These are phyloP conservation scores for Boletus coccyginus DNA, from an alignment of 768 basidiomycete species.

Conservation along the genomic window DNA sequence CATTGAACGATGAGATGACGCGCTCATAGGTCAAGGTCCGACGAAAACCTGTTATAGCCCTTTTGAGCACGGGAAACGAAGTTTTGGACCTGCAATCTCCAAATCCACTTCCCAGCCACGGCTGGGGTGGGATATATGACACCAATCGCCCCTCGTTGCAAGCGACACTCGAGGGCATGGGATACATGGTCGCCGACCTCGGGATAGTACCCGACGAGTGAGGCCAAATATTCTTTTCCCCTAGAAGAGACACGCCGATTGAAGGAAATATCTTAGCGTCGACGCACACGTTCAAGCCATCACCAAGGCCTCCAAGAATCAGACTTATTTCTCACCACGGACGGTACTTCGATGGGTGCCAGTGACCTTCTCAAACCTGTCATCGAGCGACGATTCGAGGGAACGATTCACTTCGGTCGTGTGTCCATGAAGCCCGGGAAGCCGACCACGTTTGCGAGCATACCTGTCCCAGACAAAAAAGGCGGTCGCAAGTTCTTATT, in stretches of 20 bases:
- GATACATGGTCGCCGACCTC: conserved; percentile 75
- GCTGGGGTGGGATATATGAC: conserved; percentile 78
- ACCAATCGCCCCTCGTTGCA: conserved; percentile 82
- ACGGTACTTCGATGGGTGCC: conserved; percentile 90
- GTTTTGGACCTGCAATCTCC: conserved; percentile 58
- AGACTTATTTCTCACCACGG: conserved; percentile 80
- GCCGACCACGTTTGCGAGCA: too few relatives aligned
- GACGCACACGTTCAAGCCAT: conserved; percentile 58
- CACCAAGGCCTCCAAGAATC: conserved; percentile 53
- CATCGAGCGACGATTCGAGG: too few relatives aligned
- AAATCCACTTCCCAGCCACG: conserved; percentile 29
- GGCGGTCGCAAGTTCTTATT: conserved; percentile 62
- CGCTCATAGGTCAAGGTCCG: conserved; percentile 58
- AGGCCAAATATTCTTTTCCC: conserved; percentile 16
- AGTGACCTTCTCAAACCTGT: conserved; percentile 84
- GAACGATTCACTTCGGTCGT: too few relatives aligned
- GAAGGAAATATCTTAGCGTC: conserved; percentile 37
- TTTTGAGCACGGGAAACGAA: conserved; percentile 88
- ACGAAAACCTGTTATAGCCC: conserved; percentile 71
- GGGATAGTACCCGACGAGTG: conserved; percentile 79
- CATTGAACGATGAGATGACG: background rate
- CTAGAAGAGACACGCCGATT: background rate
- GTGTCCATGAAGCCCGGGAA: too few relatives aligned
- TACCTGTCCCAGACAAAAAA: too few relatives aligned
- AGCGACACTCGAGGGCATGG: conserved; percentile 66